Evolutionary conservation across 441 rosid genomes (phyloP), one percentile per base, ranked within the genome.

Genomic region (Viola pubescens): DNA sequence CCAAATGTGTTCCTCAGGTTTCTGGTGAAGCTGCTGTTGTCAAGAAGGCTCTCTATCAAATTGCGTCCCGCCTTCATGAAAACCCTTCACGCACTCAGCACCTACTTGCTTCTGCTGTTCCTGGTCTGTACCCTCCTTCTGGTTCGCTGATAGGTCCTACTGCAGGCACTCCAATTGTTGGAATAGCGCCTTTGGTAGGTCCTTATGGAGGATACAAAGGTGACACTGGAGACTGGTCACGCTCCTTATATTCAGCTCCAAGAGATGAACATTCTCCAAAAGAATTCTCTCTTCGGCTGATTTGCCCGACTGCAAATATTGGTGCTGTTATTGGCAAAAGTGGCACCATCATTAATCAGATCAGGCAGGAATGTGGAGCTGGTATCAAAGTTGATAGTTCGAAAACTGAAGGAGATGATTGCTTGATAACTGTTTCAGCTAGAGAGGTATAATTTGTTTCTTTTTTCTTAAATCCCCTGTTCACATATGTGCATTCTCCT

Each of bases 31-130:
- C 83, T 66, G 70, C 78, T 52, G 76, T 84, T 65, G 91, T 91
- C 62, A 94, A 84, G 64, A 88, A 82, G 78, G 99, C 98, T 62
- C 74, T 91, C 57, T 73, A 66, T 65, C 88, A 85, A 74, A 87
- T 88, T 77, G 97, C 97, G 11, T 62, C 82, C 44, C 88, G 97
- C 41, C 88, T 94, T 65, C 99, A 85, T 54, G 95, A 84, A 10
- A 91, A 91, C 75, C 99, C 99, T 38, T 85, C 97, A 50, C 84
- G 94, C 37, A 69, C 94, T 54, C 98, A 91, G 70, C 90, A 83
- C 70, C 66, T 77, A 60, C 99, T 94, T 53, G 72, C 81, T 57
- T 82, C 95, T 65, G 74, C 96, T 66, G 67, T 42, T 19, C 62
- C 89, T 2, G 80, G 65, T 71, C 73, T 64, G 49, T 81, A 81